A percentile compares a stretch with the other conserved stretches of the same genome.
These are phyloP conservation scores for barley (Hordeum vulgare) DNA, from an alignment of 176 grass and related monocot species.

Conservation along the genomic window MorexV3_pseudomolecules_assembly NC_058520.1:599851922-599852421, in stretches of 20 bases:
- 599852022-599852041: too few relatives aligned
- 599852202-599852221: constrained; percentile 38
- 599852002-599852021: too few relatives aligned
- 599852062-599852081: too few relatives aligned
- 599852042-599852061: too few relatives aligned
- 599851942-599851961: too few relatives aligned
- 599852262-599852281: constrained; percentile 87
- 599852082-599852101: too few relatives aligned
- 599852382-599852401: neutral
- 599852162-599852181: constrained; percentile 74
- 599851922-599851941: too few relatives aligned
- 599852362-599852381: constrained; percentile 53
- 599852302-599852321: constrained; percentile 82
- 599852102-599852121: too few relatives aligned
- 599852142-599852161: too few relatives aligned
- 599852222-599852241: constrained; percentile 49
- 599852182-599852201: constrained; percentile 78
- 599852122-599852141: too few relatives aligned
- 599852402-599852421: neutral
- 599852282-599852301: constrained; percentile 44
- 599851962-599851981: too few relatives aligned
- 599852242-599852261: constrained; percentile 40
- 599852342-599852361: constrained; percentile 70
- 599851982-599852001: too few relatives aligned
- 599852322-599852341: constrained; percentile 44